phyloP scores from a whole-genome alignment of 176 grass and related monocot species.

The Oryza longistaminata region DNA sequence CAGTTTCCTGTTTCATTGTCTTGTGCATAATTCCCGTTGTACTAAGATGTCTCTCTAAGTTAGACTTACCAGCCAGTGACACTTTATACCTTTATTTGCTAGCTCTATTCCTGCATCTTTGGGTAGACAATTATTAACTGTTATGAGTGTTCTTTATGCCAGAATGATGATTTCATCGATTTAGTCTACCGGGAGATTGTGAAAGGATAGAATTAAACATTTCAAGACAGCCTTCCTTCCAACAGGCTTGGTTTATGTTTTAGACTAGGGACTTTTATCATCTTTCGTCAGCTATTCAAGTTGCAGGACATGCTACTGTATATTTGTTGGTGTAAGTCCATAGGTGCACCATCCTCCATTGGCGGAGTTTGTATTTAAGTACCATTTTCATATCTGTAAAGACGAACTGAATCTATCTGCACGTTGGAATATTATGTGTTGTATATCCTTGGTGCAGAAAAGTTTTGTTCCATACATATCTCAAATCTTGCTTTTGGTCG shows the following conservation, averaged over 20 bases:
- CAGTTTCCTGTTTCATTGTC: neutral
- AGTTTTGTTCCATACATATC: neutral
- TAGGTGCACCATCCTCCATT: neutral
- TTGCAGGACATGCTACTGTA: conserved; percentile 20
- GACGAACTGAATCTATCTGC: neutral
- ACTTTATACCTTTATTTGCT: neutral
- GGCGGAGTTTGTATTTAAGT: conserved; percentile 20
- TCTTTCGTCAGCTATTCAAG: neutral
- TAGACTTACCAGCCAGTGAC: neutral
- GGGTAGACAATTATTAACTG: neutral
- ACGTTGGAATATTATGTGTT: neutral
- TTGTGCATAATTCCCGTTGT: neutral
- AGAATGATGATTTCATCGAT: conserved; percentile 57
- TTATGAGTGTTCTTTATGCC: conserved; percentile 5
- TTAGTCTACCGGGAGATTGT: conserved; percentile 57
- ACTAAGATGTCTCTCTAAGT: neutral
- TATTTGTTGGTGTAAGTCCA: conserved; percentile 26
- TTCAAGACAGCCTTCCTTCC: neutral
- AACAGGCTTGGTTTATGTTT: conserved; percentile 12
- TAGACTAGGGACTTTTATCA: neutral
- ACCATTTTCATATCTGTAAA: conserved; percentile 31
- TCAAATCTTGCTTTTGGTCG: neutral
- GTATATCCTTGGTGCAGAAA: conserved; percentile 19
- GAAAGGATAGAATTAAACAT: conserved; percentile 43
- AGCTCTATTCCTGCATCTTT: neutral